Evolutionary conservation across 495 filamentous ascomycete genomes (phyloP), one percentile per base, ranked within the genome.

Genomic region (Podospora tetraspora): DNA sequence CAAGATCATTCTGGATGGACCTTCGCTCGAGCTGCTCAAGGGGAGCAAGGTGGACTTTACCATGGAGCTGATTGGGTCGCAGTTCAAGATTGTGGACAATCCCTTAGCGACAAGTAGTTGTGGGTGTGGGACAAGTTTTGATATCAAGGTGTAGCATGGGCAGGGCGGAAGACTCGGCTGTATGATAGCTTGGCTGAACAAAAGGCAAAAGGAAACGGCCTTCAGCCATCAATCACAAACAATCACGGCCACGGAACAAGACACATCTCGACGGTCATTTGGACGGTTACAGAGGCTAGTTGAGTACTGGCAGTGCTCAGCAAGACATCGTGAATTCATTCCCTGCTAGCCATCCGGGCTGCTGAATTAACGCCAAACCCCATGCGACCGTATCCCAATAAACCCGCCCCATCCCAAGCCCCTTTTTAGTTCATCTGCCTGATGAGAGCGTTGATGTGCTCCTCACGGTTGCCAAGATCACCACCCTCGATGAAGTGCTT

Each of bases 401-500:
- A 68, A 43, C 75, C 72, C 23, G 37, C 69, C 27, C 71, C 71
- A 73, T 72, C 70, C 72, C 72, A 23, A 16, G 11, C 34, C 62
- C 30, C 32, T 16, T 59, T 68, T 84, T 93, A 99, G 89, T 98
- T 99, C 96, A 99, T 99, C 87, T 96, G 91, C 81, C 92, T 87
- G 85, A 99, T 91, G 77, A 99, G 88, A 75, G 78, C 82, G 85
- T 99, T 99, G 88, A 99, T 98, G 86, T 97, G 91, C 74, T 99
- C 94, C 85, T 99, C 95, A 75, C 95, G 88, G 87, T 98, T 97
- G 82, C 95, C 95, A 73, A 94, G 84, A 83, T 99, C 95, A 88
- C 94, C 94, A 83, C 95, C 95, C 89, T 98, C 91, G 73, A 99
- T 91, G 87, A 92, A 99, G 87, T 99, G 96, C 86, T 92, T 93